Conservation (phyloP, 1,139 yeast species). For the Protomyces lactucae-debilis region DNA sequence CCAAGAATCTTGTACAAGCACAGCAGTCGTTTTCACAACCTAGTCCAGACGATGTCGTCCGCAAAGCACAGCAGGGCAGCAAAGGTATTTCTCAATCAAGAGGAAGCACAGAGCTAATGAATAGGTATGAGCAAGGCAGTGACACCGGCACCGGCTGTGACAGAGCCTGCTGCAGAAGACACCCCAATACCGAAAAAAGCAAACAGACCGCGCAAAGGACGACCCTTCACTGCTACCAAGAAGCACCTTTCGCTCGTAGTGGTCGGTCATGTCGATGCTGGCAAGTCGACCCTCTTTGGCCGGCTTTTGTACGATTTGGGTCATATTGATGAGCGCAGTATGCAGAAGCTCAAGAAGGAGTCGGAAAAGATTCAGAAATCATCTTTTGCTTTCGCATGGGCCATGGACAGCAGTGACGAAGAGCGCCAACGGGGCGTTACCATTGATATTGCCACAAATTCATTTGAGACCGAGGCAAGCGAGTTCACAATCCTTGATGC, state of each 20-base stretch:
- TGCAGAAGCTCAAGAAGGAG: constrained; percentile 72
- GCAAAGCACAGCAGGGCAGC: constrained; percentile 33
- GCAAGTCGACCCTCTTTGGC: constrained; percentile 93
- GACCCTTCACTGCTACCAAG: constrained; percentile 39
- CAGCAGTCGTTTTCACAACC: constrained; percentile 50
- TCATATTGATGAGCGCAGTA: constrained; percentile 69
- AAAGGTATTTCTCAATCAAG: background rate
- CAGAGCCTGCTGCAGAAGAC: constrained; percentile 25
- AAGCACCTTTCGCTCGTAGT: constrained; percentile 59
- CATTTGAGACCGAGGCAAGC: constrained; percentile 62
- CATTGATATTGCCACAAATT: constrained; percentile 81
- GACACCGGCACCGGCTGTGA: constrained; percentile 5
- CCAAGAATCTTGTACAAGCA: constrained; percentile 49
- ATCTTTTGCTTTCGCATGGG: constrained; percentile 96
- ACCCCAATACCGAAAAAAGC: background rate
- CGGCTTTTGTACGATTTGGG: constrained; percentile 75
- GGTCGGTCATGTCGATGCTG: constrained; percentile 97
- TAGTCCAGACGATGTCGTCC: constrained; percentile 76
- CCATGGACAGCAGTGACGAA: constrained; percentile 90
- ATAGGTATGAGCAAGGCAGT: background rate
- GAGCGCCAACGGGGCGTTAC: constrained; percentile 85
- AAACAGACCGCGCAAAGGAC: constrained; percentile 47
- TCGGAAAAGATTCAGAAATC: constrained; percentile 80
- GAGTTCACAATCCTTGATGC: constrained; percentile 90
- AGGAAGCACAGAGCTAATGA: background rate